Percentiles rank a stretch among this genome's conserved stretches.
phyloP scores from a whole-genome alignment of 352 stramenopile species.

The Globisporangium mamillatum region DNA sequence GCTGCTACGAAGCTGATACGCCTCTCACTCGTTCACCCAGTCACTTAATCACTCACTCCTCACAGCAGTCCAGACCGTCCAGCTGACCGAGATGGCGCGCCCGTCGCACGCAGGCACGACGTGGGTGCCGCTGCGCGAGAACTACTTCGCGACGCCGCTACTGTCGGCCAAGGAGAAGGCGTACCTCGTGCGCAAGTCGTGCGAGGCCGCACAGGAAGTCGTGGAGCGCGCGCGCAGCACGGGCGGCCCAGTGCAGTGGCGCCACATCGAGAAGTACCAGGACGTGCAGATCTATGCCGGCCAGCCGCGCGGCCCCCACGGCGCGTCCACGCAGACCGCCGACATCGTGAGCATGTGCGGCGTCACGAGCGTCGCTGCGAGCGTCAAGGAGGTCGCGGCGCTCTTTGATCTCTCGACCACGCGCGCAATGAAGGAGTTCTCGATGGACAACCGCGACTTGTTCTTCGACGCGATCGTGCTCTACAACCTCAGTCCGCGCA shows the following conservation, averaged over 20 bases:
- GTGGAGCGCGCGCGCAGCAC: slow-evolving; percentile 64
- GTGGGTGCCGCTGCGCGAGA: slow-evolving; percentile 72
- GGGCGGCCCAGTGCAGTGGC: slow-evolving; percentile 67
- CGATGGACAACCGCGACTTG: slow-evolving; percentile 42
- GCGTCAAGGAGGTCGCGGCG: slow-evolving; percentile 65
- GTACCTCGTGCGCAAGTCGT: slow-evolving; percentile 81
- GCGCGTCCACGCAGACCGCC: slow-evolving; percentile 24
- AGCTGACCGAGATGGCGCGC: slow-evolving; percentile 11
- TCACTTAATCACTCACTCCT: no score
- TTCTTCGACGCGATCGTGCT: slow-evolving; percentile 76
- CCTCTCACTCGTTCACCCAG: not conserved
- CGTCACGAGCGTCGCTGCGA: slow-evolving; percentile 70
- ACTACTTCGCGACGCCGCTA: slow-evolving; percentile 72
- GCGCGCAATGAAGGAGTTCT: slow-evolving; percentile 72
- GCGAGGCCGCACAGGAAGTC: slow-evolving; percentile 74
- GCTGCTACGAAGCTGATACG: not conserved
- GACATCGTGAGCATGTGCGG: slow-evolving; percentile 62
- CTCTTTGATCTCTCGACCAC: slow-evolving; percentile 70
- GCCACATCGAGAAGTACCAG: slow-evolving; percentile 71
- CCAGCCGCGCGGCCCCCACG: slow-evolving; percentile 34
- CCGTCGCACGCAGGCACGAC: slow-evolving; percentile 13
- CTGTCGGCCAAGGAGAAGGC: slow-evolving; percentile 60
- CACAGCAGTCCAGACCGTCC: not conserved
- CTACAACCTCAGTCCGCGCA: slow-evolving; percentile 59
- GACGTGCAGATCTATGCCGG: slow-evolving; percentile 77